Evolutionary conservation across 805 yeast species (phyloP), one percentile per base, ranked within the genome.

Genomic region (Candida michaelii): DNA sequence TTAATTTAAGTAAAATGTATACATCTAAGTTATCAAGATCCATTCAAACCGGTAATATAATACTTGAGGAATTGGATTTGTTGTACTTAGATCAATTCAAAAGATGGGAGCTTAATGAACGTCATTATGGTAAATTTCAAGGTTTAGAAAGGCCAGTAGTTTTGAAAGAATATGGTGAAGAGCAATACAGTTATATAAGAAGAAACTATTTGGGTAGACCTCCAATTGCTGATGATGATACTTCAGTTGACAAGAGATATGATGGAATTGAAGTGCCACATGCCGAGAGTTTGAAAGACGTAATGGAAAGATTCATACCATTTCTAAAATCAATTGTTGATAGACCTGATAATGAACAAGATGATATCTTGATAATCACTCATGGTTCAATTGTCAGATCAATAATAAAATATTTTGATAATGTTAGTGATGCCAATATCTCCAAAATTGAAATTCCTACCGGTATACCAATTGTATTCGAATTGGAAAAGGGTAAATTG

Each of bases 381-480:
- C 76, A 70, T 47, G 76, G 76, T 4, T 63, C 69, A 30, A 59
- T 69, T 12, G 73, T 67, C 10, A 59, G 76, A 43, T 63, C 71
- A 37, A 50, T 70, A 23, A 69, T 69, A 25, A 69, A 69, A 51
- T 59, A 65, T 39, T 56, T 70, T 23, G 58, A 58, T 35, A 53
- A 56, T 24, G 63, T 69, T 19, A 58, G 63, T 39, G 72, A 70
- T 49, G 59, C 58, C 27, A 67, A 63, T 40, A 68, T 70, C 24
- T 59, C 65, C 31, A 58, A 62, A 33, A 65, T 70, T 40, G 68
- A 70, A 46, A 69, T 69, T 2, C 74, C 76, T 14, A 70, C 74
- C 1, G 76, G 74, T 1, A 62, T 70, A 3, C 76, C 76, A 8
- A 52, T 69, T n/a, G 66, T 68, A 17, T 69, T 70, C 49, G 74